Conservation (phyloP, 148 eudicot genomes). For the Amaranthus cruentus region DNA sequence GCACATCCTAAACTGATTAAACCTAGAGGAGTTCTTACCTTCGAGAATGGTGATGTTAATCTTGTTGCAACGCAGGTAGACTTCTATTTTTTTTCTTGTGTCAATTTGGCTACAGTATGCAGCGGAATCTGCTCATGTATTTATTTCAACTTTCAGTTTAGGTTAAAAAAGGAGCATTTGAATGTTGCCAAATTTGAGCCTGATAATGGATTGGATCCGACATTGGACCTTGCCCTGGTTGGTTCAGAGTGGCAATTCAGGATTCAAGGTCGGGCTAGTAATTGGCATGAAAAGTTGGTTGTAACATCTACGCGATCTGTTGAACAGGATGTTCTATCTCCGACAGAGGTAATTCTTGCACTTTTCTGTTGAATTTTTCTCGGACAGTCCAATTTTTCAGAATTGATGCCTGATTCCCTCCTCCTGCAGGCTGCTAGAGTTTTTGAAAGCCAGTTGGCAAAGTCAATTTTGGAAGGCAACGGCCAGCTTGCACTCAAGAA, state of each 20-base stretch:
- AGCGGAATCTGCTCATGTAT: constrained; percentile 12
- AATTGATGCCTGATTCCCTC: background rate
- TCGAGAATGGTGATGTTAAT: constrained; percentile 97
- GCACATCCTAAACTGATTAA: constrained; percentile 92
- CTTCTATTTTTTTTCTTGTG: constrained; percentile 2
- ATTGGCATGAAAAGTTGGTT: constrained; percentile 98
- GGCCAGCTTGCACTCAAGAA: constrained; percentile 99
- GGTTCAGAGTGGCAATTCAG: constrained; percentile 99
- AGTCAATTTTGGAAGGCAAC: constrained; percentile 93
- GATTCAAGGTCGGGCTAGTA: constrained; percentile 95
- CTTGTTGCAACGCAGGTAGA: constrained; percentile 98
- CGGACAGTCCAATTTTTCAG: background rate
- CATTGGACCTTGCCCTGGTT: constrained; percentile 88
- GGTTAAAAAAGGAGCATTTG: constrained; percentile 92
- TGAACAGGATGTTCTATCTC: constrained; percentile 92
- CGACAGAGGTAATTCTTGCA: constrained; percentile 69
- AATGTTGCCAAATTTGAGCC: constrained; percentile 98
- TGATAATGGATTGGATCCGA: constrained; percentile 91
- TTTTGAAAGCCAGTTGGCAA: constrained; percentile 93
- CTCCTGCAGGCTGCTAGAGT: constrained; percentile 88
- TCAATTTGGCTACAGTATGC: constrained; percentile 1
- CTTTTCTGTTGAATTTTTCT: background rate
- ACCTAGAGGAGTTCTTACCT: constrained; percentile 83
- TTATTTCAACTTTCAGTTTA: constrained; percentile 48
- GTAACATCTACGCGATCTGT: constrained; percentile 97